Conservation (phyloP, 1,284 basidiomycete species). For the Boletus sp. region DNA sequence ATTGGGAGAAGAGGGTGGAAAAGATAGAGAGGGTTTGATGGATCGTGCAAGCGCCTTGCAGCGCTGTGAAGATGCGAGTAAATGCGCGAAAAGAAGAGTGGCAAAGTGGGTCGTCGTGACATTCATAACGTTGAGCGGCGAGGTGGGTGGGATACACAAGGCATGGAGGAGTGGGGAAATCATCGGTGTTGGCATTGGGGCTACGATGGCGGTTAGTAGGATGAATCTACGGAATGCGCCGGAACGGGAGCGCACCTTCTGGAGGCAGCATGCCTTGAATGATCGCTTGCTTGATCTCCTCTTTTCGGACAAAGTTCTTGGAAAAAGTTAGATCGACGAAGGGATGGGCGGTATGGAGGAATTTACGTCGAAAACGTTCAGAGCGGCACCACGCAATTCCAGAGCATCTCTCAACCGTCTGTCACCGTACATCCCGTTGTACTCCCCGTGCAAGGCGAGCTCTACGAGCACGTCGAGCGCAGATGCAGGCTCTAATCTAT, state of each 20-base stretch:
- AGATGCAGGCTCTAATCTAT: slow-evolving; percentile 70
- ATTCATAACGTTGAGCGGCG: slow-evolving; percentile 48
- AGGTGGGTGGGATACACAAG: slow-evolving; percentile 51
- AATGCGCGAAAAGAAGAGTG: slow-evolving; percentile 64
- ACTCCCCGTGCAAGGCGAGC: slow-evolving; percentile 73
- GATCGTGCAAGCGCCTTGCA: slow-evolving; percentile 76
- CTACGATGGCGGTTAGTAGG: slow-evolving; percentile 6
- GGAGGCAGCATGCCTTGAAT: slow-evolving; percentile 62
- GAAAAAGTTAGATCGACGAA: not conserved
- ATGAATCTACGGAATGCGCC: slow-evolving; percentile 4
- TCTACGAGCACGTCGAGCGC: slow-evolving; percentile 74
- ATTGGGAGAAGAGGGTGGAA: slow-evolving; percentile 31
- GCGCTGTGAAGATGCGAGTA: slow-evolving; percentile 62
- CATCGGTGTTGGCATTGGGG: slow-evolving; percentile 38
- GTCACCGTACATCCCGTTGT: slow-evolving; percentile 58
- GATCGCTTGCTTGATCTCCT: slow-evolving; percentile 63
- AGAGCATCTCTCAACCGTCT: slow-evolving; percentile 57
- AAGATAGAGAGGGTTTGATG: slow-evolving; percentile 51
- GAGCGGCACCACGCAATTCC: slow-evolving; percentile 61
- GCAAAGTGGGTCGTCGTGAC: slow-evolving; percentile 66
- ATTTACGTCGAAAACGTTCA: slow-evolving; percentile 67
- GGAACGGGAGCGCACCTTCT: slow-evolving; percentile 35
- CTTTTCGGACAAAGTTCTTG: slow-evolving; percentile 71
- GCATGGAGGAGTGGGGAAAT: slow-evolving; percentile 65
- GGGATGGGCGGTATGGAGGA: not conserved